Base-by-base conservation (phyloP, 2,329 filamentous ascomycete genomes). In the Nemania sp. region DNA sequence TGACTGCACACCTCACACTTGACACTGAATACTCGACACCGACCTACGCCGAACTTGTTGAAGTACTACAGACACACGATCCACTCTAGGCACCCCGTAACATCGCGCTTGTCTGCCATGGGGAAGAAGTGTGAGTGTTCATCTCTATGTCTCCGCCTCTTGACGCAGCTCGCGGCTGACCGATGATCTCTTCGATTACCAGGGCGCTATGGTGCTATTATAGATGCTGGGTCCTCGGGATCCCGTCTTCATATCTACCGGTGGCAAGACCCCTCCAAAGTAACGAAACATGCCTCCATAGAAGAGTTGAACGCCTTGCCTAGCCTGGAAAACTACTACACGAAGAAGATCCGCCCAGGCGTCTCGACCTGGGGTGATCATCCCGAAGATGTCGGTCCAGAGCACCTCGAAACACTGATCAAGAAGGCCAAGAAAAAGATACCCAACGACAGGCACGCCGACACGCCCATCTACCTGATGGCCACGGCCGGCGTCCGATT, bases 211-310 rank as follows among this genome's bases (percentile, higher is more conserved):
- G 95, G 93, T 74, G 91, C 98, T 71, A 93, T 99, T 74, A 86
- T 99, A 72, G 95, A 99, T 83, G 95, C 95, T 75, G 95, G 95
- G 69, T 98, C 95, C 76, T 98, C 95, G 76, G 94, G 95, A 74
- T 98, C 94, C 71, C 90, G 95, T 74, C 84, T 97, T 65, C 92
- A 99, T 76, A 87, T 99, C 59, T 99, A 99, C 79, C 87, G 88
- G 77, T 99, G 95, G 95, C 86, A 93, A 72, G 90, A 96, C 72
- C 87, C 88, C 65, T 80, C 85, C 40, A 83, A 83, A 67, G 89
- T 90, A 65, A 80, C 86, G 70, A 81, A 87, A 63, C 79, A 87
- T 57, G 88, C 85, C 37, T 79, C 82, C 46, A 71, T 78, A 18
- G 77, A 85, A 42, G 83, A 90, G 43, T 74, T 93, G 50, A 83